These are phyloP conservation scores for Waltiozyma sp. DNA, from an alignment of 1,139 yeast species.

Conservation along the genomic window DNA sequence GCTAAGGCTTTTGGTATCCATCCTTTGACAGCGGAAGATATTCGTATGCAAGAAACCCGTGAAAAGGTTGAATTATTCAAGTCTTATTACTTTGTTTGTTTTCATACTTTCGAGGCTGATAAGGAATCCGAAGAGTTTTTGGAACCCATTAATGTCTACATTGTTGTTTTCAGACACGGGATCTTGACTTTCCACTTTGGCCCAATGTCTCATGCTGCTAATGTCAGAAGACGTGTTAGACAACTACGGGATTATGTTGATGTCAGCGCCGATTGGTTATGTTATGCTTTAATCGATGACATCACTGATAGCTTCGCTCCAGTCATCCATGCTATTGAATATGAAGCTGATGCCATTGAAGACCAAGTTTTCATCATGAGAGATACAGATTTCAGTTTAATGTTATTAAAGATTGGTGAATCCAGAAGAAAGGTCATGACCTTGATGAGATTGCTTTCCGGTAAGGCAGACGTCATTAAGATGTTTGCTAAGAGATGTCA, in stretches of 20 bases:
- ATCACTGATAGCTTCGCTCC: conserved; percentile 93
- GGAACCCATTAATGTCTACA: conserved; percentile 80
- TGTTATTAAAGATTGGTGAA: conserved; percentile 79
- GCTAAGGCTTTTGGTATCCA: conserved; percentile 73
- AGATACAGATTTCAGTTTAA: conserved; percentile 53
- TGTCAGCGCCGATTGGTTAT: conserved; percentile 87
- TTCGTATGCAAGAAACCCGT: conserved; percentile 75
- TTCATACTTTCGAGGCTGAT: conserved; percentile 73
- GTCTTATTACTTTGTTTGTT: conserved; percentile 69
- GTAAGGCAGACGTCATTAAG: conserved; percentile 93
- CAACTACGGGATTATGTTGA: conserved; percentile 81
- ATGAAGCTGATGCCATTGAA: conserved; percentile 87
- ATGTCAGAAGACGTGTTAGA: conserved; percentile 84
- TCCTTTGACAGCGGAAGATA: conserved; percentile 80
- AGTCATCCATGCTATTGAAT: conserved; percentile 73
- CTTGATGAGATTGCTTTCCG: conserved; percentile 76
- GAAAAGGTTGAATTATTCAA: conserved; percentile 74
- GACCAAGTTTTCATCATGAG: conserved; percentile 64
- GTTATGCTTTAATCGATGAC: conserved; percentile 89
- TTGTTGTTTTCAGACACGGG: conserved; percentile 80
- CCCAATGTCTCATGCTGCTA: conserved; percentile 73
- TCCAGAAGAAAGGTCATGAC: conserved; percentile 88
- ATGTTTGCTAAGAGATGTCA: conserved; percentile 97
- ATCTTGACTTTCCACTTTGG: conserved; percentile 78
- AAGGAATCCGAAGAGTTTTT: conserved; percentile 68